These are phyloP conservation scores for Cladophialophora exuberans DNA, from an alignment of 2,329 filamentous ascomycete species.

Conservation along the genomic window DNA sequence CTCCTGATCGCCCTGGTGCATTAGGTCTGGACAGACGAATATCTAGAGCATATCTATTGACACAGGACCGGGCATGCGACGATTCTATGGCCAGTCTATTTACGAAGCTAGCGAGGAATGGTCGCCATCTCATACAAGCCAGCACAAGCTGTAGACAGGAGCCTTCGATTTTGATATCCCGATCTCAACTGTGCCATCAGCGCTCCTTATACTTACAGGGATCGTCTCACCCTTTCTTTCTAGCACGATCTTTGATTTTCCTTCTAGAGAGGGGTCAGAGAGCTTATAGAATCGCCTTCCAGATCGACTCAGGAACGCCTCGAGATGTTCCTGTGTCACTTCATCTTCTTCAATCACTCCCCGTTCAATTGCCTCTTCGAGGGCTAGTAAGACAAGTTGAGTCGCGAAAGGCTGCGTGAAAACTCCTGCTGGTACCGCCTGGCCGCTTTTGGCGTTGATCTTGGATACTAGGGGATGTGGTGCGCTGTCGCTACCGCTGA, in stretches of 20 bases:
- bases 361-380: conserved; percentile 59
- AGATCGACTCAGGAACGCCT: conserved; percentile 61
- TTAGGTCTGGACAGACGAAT: too few species aligned
- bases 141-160: conserved; percentile 1
- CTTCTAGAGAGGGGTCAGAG: conserved; percentile 46
- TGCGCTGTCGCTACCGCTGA: conserved; percentile 66
- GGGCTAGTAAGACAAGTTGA: conserved; percentile 61
- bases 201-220: conserved; percentile 56
- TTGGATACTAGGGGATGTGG: conserved; percentile 64
- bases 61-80: too few species aligned
- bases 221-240: conserved; percentile 61
- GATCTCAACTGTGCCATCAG: conserved; percentile 59
- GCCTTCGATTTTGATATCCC: conserved; percentile 7
- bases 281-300: conserved; percentile 60
- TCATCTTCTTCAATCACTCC: conserved; percentile 58
- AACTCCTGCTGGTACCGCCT: conserved; percentile 58
- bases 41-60: too few species aligned
- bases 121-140: background rate
- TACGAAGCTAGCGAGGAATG: too few species aligned
- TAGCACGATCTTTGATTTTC: conserved; percentile 58
- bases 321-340: conserved; percentile 57
- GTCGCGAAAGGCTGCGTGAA: conserved; percentile 66
- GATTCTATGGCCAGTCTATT: too few species aligned
- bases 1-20: too few species aligned
- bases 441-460: conserved; percentile 38